phyloP scores from a whole-genome alignment of 2,329 filamentous ascomycete species.

The Plectosphaerella plurivora region DNA sequence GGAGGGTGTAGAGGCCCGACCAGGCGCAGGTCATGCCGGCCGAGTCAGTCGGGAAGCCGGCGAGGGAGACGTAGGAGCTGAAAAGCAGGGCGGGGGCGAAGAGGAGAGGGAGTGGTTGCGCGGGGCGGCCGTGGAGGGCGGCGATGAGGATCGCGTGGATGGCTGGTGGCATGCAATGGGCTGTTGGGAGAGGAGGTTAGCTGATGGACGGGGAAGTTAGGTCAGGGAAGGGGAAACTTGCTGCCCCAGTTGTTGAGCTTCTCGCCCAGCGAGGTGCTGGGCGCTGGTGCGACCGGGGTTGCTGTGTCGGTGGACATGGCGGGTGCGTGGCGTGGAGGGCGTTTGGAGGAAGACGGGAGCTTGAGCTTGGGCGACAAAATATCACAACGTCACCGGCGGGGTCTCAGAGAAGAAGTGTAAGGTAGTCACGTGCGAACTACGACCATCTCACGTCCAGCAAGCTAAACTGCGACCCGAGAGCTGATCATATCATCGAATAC shows the following conservation, averaged over 20 bases:
- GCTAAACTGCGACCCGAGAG: too few relatives aligned
- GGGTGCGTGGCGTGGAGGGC: neutral
- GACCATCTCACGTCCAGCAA: too few relatives aligned
- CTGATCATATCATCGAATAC: too few relatives aligned
- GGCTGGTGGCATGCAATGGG: slow-evolving; percentile 48
- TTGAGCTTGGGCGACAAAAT: neutral
- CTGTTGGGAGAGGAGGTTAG: slow-evolving; percentile 24
- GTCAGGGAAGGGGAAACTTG: slow-evolving; percentile 26
- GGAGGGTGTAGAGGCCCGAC: slow-evolving; percentile 52
- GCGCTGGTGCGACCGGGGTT: slow-evolving; percentile 15
- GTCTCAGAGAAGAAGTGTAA: neutral
- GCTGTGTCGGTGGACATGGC: slow-evolving; percentile 21
- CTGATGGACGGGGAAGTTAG: neutral
- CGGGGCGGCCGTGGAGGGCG: slow-evolving; percentile 50
- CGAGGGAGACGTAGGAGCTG: slow-evolving; percentile 54
- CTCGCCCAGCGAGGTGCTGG: slow-evolving; percentile 22
- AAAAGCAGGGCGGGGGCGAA: slow-evolving; percentile 50
- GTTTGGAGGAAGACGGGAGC: neutral
- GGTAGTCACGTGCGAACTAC: too few relatives aligned
- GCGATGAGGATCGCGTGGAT: slow-evolving; percentile 52
- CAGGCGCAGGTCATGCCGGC: slow-evolving; percentile 53
- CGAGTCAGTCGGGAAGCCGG: slow-evolving; percentile 52
- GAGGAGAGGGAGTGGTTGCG: slow-evolving; percentile 44
- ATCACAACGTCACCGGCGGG: neutral
- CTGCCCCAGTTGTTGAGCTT: slow-evolving; percentile 43